These are phyloP conservation scores for Tuber calosporum DNA, from an alignment of 495 filamentous ascomycete genomes.

Conservation along the genomic window DNA sequence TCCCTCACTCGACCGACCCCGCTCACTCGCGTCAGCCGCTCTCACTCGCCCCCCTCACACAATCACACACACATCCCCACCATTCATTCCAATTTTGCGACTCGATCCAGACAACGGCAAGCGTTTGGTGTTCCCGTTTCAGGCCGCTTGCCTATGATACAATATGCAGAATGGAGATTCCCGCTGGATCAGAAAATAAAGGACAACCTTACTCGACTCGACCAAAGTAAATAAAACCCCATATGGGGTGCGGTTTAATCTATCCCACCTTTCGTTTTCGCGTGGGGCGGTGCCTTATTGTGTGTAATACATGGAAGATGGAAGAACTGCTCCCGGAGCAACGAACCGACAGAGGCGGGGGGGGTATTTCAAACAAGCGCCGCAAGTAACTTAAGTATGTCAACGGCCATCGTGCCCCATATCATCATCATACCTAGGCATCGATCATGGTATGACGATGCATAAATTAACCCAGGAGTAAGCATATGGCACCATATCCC, in stretches of 20 bases:
- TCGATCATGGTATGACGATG: not conserved
- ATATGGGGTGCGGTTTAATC: not conserved
- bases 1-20: conserved; percentile 5
- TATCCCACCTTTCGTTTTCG: not conserved
- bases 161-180: not conserved
- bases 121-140: not conserved
- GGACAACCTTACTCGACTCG: not conserved
- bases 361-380: not conserved
- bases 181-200: not conserved
- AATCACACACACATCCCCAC: not conserved
- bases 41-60: conserved; percentile 3
- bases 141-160: not conserved
- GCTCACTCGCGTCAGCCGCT: conserved; percentile 5
- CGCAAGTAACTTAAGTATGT: not conserved
- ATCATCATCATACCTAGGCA: not conserved
- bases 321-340: not conserved
- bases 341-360: not conserved
- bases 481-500: not conserved
- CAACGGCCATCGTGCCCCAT: not conserved
- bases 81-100: not conserved
- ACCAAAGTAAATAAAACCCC: not conserved
- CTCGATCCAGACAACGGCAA: not conserved
- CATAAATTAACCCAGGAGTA: not conserved
- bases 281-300: not conserved
- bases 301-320: not conserved